A percentile compares a stretch with the other conserved stretches of the same genome.
These are phyloP conservation scores for Talaromyces nanjingensis DNA, from an alignment of 495 filamentous ascomycete species.

Conservation along the genomic window DNA sequence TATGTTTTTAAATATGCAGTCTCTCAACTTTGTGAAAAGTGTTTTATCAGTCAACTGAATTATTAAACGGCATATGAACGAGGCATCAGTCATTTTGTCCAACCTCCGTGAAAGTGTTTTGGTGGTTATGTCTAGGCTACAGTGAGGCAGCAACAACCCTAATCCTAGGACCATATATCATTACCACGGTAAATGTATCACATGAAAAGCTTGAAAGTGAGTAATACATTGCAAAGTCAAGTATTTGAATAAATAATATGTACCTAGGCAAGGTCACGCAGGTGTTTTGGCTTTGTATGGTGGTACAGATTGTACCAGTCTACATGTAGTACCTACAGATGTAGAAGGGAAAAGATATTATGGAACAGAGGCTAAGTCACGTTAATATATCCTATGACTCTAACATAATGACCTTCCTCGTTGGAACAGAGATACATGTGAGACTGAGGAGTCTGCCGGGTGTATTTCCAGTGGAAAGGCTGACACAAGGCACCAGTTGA, in stretches of 20 bases:
- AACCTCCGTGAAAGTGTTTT: background rate
- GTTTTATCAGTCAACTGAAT: background rate
- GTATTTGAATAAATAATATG: background rate
- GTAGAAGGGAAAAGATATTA: background rate
- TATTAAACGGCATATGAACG: background rate
- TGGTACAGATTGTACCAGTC: background rate
- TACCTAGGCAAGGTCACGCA: background rate
- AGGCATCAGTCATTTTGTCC: background rate
- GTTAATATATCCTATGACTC: background rate
- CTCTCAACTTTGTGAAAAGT: background rate
- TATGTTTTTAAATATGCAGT: background rate
- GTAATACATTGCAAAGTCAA: background rate
- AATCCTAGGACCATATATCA: background rate
- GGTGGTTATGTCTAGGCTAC: background rate
- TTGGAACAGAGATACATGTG: too few species aligned
- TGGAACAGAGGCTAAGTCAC: background rate
- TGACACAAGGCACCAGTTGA: too few species aligned
- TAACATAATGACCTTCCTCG: too few species aligned
- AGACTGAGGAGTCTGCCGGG: too few species aligned
- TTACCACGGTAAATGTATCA: background rate
- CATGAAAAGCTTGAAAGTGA: background rate
- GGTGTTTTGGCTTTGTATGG: background rate
- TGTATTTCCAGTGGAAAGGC: too few species aligned
- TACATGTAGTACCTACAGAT: background rate
- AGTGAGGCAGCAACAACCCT: background rate